Evolutionary conservation across 768 basidiomycete species (phyloP), one percentile per base, ranked within the genome.

Genomic region (Dendrothele bispora): DNA sequence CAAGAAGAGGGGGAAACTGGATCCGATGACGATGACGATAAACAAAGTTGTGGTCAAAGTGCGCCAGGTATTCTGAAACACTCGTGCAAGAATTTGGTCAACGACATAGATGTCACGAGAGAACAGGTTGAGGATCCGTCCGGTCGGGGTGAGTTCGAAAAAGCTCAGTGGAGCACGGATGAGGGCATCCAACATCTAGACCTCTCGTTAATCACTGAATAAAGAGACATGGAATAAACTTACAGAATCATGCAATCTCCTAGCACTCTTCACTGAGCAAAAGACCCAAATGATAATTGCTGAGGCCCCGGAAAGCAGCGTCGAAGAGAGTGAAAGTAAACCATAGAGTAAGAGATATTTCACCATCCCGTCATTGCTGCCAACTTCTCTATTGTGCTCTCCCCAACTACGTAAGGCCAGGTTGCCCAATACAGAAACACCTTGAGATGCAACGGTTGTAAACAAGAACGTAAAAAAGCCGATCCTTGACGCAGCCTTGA

Each of bases 101-200:
- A 95, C 79, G 24, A 88, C 86, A 57, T 89, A 91, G 14, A 79
- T 83, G 57, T 98, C 95, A 2, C 92, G 82, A 3, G 91, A 91
- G 67, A 98, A 98, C 22, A 97, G 64, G 65, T 97, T 98, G 43
- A 98, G 62, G 45, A 95, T 87, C 7, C 87, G 79, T 54, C 92
- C 92, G 14, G 80, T 84, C 2, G 93, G 95, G 0, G 93, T 97
- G 45, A 77, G 67, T 64, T 97, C 95, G 61, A 97, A 98, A 72
- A 91, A 98, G 55, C 80, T 83, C 55, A 95, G 64, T 0, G 92
- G 92, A 0, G 91, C 86, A 21, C 78, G 79, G 73, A 98, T 82
- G 27, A 98, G 75, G 3, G 91, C 79, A 39, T 79, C 59, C 56
- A 92, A 66, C 88, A 91, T 91, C 87, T 90, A 51, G 15, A 30